Evolutionary conservation across 495 filamentous ascomycete genomes (phyloP), one percentile per base, ranked within the genome.

Genomic region (Bathelium albidoporum): DNA sequence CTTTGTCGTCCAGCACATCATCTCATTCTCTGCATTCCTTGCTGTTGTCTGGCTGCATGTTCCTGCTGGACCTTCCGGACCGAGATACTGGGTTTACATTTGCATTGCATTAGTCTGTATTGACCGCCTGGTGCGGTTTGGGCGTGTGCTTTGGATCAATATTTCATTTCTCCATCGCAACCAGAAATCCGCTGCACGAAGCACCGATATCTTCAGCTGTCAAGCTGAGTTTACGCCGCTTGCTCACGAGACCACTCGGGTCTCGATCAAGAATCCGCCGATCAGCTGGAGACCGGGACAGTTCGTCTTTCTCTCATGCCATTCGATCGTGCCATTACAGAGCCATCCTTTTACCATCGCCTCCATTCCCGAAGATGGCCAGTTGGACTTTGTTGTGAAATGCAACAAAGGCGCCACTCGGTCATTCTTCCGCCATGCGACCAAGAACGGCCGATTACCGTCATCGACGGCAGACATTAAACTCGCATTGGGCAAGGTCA

Each of bases 311-410:
- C 77, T 95, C 7, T 87, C 85, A 68, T 78, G 87, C 62, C 89
- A 88, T 64, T 78, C 77, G 2, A 72, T 95, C 9, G 84, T 81
- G 0, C 82, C 83, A 0, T 69, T 91, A 2, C 87, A 95, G 71
- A 83, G 82, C 0, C 90, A 95, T 62, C 90, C 90, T 0, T 94
- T 93, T 71, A 93, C 90, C 4, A 89, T 94, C 62, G 82, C 86
- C 29, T 82, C 82, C 1, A 72, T 86, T 14, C 82, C 84, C 0
- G 74, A 73, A 2, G 82, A 85, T 55, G 75, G 78, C 10, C 76
- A 76, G 58, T 79, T 93, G 66, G 87, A 91, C 65, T 83, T 94
- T 32, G 77, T 89, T 22, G 79, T 92, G 11, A 83, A 87, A 58
- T 82, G 86, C 1, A 84, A 90, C 65, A 76, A 77, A 34, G 90